These are phyloP conservation scores for Trichoderma orchidacearum DNA, from an alignment of 495 filamentous ascomycete genomes.

Conservation along the genomic window DNA sequence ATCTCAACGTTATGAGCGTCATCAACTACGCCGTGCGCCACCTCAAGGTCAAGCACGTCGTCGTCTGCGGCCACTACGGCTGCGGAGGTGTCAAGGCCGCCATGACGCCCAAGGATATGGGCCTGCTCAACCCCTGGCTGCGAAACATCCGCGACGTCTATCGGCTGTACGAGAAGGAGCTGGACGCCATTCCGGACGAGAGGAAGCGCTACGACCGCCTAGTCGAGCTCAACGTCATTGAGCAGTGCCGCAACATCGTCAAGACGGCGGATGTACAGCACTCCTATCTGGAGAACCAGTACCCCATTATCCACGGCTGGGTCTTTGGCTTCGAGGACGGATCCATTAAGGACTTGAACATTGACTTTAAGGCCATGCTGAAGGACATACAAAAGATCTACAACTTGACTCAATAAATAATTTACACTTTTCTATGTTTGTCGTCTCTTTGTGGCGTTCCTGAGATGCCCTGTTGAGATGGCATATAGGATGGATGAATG, in stretches of 20 bases:
- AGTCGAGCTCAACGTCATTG: constrained; percentile 45
- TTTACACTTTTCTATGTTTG: not conserved
- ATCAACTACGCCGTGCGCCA: constrained; percentile 48
- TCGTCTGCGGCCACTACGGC: constrained; percentile 51
- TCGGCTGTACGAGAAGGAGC: constrained; percentile 39
- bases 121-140: constrained; percentile 47
- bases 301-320: constrained; percentile 43
- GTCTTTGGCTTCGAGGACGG: constrained; percentile 41
- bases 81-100: constrained; percentile 52
- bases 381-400: constrained; percentile 41
- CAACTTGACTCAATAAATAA: constrained; percentile 15
- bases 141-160: constrained; percentile 49
- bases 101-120: constrained; percentile 42
- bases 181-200: constrained; percentile 35
- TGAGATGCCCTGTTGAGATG: no score
- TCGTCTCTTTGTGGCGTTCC: not conserved
- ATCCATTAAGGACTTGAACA: constrained; percentile 37
- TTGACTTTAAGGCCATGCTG: constrained; percentile 30
- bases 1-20: constrained; percentile 47
- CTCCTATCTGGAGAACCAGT: constrained; percentile 34
- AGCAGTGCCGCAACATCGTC: constrained; percentile 44
- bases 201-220: constrained; percentile 35
- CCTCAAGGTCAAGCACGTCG: constrained; percentile 48
- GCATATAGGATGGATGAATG: no score
- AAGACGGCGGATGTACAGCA: constrained; percentile 45